A percentile compares a stretch with the other conserved stretches of the same genome.
phyloP scores from a whole-genome alignment of 2,329 filamentous ascomycete genomes.

The Ophiocordyceps robertsii region DNA sequence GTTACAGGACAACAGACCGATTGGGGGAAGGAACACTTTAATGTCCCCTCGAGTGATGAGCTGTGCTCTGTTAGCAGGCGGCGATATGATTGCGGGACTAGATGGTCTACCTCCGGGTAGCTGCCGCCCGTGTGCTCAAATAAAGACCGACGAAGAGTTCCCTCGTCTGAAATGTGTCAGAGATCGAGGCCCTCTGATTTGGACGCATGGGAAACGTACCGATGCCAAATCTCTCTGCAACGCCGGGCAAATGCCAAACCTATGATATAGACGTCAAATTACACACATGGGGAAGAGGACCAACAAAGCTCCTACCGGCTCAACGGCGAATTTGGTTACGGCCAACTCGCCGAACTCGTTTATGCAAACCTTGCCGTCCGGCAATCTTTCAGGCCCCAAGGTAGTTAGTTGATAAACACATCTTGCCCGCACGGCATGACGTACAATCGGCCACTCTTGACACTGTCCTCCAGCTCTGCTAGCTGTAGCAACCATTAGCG shows the following conservation, averaged over 20 bases:
- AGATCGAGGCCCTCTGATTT: neutral
- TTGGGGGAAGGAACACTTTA: slow-evolving; percentile 90
- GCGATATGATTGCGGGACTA: neutral
- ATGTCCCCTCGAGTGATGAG: slow-evolving; percentile 89
- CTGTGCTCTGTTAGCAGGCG: slow-evolving; percentile 18
- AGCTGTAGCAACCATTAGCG: slow-evolving; percentile 28
- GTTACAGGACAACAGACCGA: slow-evolving; percentile 37
- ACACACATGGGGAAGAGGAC: neutral
- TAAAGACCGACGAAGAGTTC: slow-evolving; percentile 67
- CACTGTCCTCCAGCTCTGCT: slow-evolving; percentile 86
- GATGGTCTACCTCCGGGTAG: slow-evolving; percentile 59
- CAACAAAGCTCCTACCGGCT: slow-evolving; percentile 50
- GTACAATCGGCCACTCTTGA: slow-evolving; percentile 61
- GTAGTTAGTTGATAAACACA: neutral
- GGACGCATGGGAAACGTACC: slow-evolving; percentile 28
- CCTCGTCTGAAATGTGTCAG: slow-evolving; percentile 52
- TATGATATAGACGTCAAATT: slow-evolving; percentile 9
- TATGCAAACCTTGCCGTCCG: slow-evolving; percentile 81
- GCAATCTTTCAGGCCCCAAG: slow-evolving; percentile 23
- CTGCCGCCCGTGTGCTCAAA: slow-evolving; percentile 95
- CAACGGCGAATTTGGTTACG: slow-evolving; percentile 93
- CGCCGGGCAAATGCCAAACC: slow-evolving; percentile 72
- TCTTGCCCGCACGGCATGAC: neutral
- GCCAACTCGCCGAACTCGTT: slow-evolving; percentile 77
- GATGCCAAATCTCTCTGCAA: slow-evolving; percentile 88